These are phyloP conservation scores for Starmera dryadoides DNA, from an alignment of 805 yeast genomes.

Conservation along the genomic window DNA sequence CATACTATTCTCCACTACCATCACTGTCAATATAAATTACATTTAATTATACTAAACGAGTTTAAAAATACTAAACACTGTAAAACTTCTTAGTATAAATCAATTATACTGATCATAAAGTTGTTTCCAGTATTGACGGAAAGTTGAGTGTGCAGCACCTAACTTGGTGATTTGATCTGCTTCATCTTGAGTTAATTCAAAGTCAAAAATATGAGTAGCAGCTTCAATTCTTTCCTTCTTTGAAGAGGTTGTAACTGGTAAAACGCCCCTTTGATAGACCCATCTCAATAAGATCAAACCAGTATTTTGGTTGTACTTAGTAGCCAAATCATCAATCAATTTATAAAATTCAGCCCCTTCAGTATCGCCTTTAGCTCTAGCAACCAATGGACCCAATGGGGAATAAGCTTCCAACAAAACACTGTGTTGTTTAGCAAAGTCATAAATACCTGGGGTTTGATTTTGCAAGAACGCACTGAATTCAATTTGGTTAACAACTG, in stretches of 20 bases:
- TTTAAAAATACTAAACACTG: no score
- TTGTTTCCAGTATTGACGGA: constrained; percentile 27
- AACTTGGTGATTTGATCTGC: constrained; percentile 31
- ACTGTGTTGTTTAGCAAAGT: constrained; percentile 39
- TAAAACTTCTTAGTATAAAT: no score
- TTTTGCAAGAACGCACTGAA: constrained; percentile 63
- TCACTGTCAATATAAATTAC: no score
- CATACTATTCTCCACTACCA: no score
- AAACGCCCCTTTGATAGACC: constrained; percentile 54
- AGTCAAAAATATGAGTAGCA: constrained; percentile 48
- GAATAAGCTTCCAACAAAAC: constrained; percentile 60
- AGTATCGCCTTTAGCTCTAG: constrained; percentile 34
- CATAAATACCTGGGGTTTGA: constrained; percentile 49
- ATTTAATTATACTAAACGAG: no score
- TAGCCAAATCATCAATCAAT: constrained; percentile 35
- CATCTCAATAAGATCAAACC: constrained; percentile 67
- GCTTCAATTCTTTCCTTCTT: constrained; percentile 48
- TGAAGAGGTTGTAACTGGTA: constrained; percentile 73
- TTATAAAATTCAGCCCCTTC: constrained; percentile 33
- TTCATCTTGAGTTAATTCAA: constrained; percentile 47
- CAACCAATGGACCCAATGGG: constrained; percentile 58
- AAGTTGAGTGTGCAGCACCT: constrained; percentile 29
- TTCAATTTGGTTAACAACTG: constrained; percentile 59
- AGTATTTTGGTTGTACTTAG: constrained; percentile 50
- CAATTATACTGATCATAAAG: constrained; percentile 17